Base-by-base conservation (phyloP, 2,329 filamentous ascomycete species). In the Pestalotiopsis sp. region DNA sequence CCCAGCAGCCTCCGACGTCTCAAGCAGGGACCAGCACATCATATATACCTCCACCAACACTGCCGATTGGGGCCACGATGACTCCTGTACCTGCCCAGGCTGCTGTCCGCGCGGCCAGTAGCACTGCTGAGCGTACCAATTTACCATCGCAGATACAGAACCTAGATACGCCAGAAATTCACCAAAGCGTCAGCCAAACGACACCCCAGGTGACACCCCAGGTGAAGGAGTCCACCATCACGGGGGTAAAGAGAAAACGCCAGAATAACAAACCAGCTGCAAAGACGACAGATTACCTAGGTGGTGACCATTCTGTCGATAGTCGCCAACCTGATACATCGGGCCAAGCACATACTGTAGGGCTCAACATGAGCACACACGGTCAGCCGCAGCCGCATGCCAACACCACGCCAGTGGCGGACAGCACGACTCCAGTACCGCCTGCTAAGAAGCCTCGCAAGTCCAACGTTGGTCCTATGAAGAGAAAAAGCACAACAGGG, bases 231-330 rank as follows among this genome's bases (percentile, higher is more conserved):
- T 78, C 77, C 1, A 72, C 76, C n/a, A 77, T 78, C 45, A 73
- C 74, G 25, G 74, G 76, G 5, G 76, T 75, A 67, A 79, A 79
- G 68, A 74, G 78, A 49, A 79, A 79, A 69, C 74, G 77, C 11
- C 78, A 74, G 14, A 70, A 66, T 52, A 75, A 70, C 25, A 75
- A 74, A 9, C 31, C 68, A 13, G 58, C 64, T 25, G 65, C 36
- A 25, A 20, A 63, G 57, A 72, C 70, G 65, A 67, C 27, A n/a
- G 73, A 76, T 58, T 17, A 36, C 14, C 5, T 9, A 14, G 64
- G 14, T 3, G 27, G 45, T 9, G n/a, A 31, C 13, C 14, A 39
- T 23, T 11, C 52, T 31, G 23, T 7, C 14, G 27, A 13, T n/a
- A n/a, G 13, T 39, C 25, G 13, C 27, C n/a, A 39, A 6, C 13